phyloP scores from a whole-genome alignment of 768 basidiomycete species.

The Suillus subluteus region DNA sequence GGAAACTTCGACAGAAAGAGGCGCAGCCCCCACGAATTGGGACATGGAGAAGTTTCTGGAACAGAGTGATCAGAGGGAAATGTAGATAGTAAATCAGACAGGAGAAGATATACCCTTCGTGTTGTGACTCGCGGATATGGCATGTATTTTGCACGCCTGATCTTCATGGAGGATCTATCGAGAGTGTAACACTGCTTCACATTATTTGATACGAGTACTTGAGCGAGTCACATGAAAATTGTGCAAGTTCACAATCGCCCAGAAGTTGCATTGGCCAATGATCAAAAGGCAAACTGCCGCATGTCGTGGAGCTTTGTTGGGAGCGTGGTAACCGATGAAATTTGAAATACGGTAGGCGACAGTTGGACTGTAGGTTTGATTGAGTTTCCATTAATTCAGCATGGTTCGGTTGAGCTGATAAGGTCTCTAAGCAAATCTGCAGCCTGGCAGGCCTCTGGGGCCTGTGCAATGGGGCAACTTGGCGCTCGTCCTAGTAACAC shows the following conservation, averaged over 20 bases:
- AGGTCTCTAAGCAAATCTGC: too few relatives aligned
- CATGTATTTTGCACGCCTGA: constrained; percentile 8
- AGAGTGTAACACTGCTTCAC: constrained; percentile 1
- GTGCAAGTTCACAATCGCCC: background rate
- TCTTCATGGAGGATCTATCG: constrained; percentile 8
- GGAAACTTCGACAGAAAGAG: constrained; percentile 31
- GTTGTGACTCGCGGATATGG: constrained; percentile 2
- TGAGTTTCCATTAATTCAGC: background rate
- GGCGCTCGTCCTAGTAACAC: too few relatives aligned
- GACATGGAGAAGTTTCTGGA: constrained; percentile 26
- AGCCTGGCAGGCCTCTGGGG: too few relatives aligned
- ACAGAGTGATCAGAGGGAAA: background rate
- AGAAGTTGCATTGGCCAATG: background rate
- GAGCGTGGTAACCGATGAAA: background rate
- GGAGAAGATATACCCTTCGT: constrained; percentile 6
- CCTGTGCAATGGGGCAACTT: too few relatives aligned
- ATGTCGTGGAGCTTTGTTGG: background rate
- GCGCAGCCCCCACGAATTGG: constrained; percentile 26
- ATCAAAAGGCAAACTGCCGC: constrained; percentile 1
- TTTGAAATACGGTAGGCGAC: too few relatives aligned
- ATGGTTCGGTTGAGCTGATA: background rate
- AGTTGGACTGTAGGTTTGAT: background rate
- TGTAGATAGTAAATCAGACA: background rate
- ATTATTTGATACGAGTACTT: constrained; percentile 2
- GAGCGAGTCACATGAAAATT: background rate